Evolutionary conservation across 2,329 filamentous ascomycete species (phyloP).

Genomic region (Coniochaeta sp.): DNA sequence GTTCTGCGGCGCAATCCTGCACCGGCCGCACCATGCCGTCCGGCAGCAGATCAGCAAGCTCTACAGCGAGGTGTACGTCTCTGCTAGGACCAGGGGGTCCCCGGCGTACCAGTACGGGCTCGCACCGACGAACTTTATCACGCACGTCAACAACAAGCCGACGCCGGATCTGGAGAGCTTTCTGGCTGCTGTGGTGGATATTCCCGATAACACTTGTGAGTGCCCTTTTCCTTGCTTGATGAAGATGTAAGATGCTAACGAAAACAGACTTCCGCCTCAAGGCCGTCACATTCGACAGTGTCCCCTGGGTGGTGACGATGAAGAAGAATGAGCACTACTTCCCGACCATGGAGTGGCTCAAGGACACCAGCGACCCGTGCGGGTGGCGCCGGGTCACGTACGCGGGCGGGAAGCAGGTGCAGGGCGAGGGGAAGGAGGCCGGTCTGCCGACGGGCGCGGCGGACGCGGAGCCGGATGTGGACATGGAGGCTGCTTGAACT

Average conservation of each 20-base stretch:
- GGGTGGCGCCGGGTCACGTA: conserved; percentile 60
- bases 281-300: conserved; percentile 97
- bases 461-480: conserved; percentile 32
- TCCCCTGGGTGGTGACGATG: conserved; percentile 99
- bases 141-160: conserved; percentile 82
- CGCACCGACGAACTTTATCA: conserved; percentile 95
- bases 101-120: conserved; percentile 86
- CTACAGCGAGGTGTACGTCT: conserved; percentile 94
- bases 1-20: conserved; percentile 91
- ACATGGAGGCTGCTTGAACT: not conserved
- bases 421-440: conserved; percentile 48
- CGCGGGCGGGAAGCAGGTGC: conserved; percentile 44
- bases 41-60: conserved; percentile 95
- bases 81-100: conserved; percentile 73
- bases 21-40: conserved; percentile 91
- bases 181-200: conserved; percentile 72
- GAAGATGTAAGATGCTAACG: conserved; percentile 13
- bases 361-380: conserved; percentile 50
- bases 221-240: conserved; percentile 24
- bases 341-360: conserved; percentile 64
- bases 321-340: conserved; percentile 99
- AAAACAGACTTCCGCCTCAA: conserved; percentile 81
- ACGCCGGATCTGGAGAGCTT: conserved; percentile 80
- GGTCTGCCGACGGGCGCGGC: conserved; percentile 35
- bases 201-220: conserved; percentile 88